These are phyloP conservation scores for Glebionis coronaria DNA, from an alignment of 129 eudicot species.

Conservation along the genomic window DNA sequence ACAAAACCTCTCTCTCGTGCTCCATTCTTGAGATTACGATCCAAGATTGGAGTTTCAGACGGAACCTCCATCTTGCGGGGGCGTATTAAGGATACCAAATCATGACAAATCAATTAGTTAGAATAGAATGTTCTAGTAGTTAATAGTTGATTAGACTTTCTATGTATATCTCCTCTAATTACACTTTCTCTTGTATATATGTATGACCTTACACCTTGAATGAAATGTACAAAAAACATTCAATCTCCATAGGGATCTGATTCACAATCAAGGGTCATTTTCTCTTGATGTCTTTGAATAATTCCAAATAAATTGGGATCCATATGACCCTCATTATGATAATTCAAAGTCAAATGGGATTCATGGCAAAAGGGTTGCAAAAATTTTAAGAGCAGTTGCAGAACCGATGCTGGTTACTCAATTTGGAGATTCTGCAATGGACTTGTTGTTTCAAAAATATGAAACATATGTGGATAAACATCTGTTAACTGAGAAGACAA, in stretches of 20 bases:
- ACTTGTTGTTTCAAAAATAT: neutral
- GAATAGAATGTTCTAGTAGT: no score
- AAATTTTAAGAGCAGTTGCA: neutral
- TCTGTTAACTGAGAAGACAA: neutral
- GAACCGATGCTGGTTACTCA: neutral
- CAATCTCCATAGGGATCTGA: neutral
- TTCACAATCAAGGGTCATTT: constrained; percentile 1
- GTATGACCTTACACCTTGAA: no score
- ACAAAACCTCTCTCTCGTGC: no score
- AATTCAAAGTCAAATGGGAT: neutral
- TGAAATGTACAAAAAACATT: no score
- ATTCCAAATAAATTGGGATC: neutral
- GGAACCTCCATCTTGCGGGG: no score
- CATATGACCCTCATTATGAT: neutral
- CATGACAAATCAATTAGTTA: no score
- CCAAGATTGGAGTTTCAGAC: no score
- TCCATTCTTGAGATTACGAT: no score
- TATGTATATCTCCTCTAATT: no score
- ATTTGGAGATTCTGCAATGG: neutral
- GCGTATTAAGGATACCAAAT: no score
- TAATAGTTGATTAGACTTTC: no score
- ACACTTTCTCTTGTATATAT: no score
- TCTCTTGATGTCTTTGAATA: neutral
- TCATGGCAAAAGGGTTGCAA: neutral
- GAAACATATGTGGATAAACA: neutral